phyloP scores from a whole-genome alignment of 2,329 filamentous ascomycete species.

The Aspergillus japonicus region DNA sequence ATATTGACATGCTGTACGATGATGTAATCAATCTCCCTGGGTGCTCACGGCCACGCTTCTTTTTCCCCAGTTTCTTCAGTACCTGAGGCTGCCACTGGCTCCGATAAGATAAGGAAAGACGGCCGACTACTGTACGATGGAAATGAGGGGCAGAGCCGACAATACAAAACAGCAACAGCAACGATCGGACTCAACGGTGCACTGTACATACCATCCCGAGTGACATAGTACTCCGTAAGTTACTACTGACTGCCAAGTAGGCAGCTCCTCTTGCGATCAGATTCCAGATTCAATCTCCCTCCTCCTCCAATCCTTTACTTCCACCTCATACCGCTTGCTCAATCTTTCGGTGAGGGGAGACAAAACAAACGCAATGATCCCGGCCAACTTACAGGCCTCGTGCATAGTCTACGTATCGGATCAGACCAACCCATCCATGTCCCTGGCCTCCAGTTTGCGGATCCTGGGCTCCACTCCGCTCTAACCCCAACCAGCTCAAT shows the following conservation, averaged over 20 bases:
- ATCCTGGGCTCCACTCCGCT: constrained; percentile 2
- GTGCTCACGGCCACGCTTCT: too few species aligned
- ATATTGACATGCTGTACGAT: constrained; percentile 1
- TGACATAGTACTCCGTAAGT: too few species aligned
- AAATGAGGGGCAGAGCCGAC: not conserved
- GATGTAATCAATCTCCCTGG: constrained; percentile 1
- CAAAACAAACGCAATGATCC: not conserved
- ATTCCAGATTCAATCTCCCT: not conserved
- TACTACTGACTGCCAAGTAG: not conserved
- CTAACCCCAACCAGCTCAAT: constrained; percentile 2
- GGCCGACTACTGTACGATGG: too few species aligned
- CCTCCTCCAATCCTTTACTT: not conserved
- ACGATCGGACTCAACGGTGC: too few species aligned
- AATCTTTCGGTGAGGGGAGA: constrained; percentile 6
- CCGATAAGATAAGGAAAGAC: not conserved
- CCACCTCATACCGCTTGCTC: constrained; percentile 1
- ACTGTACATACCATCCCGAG: too few species aligned
- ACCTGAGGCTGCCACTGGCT: not conserved
- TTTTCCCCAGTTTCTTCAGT: not conserved
- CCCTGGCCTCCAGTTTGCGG: constrained; percentile 6
- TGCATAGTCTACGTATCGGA: not conserved
- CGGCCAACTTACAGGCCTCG: not conserved
- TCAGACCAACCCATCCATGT: not conserved
- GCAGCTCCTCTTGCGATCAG: not conserved
- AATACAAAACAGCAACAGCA: too few species aligned